Base-by-base conservation (phyloP, 345 rosid species). In the Hypericum androsaemum region DNA sequence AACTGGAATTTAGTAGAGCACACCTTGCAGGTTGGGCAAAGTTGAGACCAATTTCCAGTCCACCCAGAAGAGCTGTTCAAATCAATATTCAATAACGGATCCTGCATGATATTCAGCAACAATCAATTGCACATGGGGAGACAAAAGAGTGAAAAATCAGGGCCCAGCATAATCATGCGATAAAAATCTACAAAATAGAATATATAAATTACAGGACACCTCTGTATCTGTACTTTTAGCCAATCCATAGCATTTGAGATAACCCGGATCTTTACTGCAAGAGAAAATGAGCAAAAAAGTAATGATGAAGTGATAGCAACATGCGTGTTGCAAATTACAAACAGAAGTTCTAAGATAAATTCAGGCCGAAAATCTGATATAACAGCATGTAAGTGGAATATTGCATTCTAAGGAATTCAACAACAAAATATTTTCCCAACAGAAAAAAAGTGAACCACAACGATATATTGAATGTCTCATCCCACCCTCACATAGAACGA, bases 11-110 rank as follows among this genome's bases (percentile, higher is more conserved):
- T 1, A 22, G 1, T 22, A 22, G 2, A 22, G 32, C 32, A 22
- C 32, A 92, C 98, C 98, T 88, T 92, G 90, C 98, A 92, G 57
- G 96, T 88, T 14, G 98, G 97, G 77, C 98, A 92, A 52, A 88
- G 96, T 60, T 88, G 98, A 68, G 96, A 85, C 98, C 98, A 92
- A 71, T 80, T 81, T 70, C 96, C 96, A 47, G 63, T 77, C 98
- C 89, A 80, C 7, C 58, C 49, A 10, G 89, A 76, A 53, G 83
- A 75, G 56, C 60, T 83, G 64, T 77, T 84, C 70, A 87, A 67
- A 72, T 83, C 84, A 50, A 83, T 50, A 58, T 69, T 66, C 52
- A 88, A 54, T 68, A 92, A 76, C 39, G 82, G 89, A 59, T 83
- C 95, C 98, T 92, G 82, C 63, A 57, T 74, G 43, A 41, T 44